Evolutionary conservation across 116 monocot genomes (phyloP).

Genomic region (Phalaenopsis hybrid): DNA sequence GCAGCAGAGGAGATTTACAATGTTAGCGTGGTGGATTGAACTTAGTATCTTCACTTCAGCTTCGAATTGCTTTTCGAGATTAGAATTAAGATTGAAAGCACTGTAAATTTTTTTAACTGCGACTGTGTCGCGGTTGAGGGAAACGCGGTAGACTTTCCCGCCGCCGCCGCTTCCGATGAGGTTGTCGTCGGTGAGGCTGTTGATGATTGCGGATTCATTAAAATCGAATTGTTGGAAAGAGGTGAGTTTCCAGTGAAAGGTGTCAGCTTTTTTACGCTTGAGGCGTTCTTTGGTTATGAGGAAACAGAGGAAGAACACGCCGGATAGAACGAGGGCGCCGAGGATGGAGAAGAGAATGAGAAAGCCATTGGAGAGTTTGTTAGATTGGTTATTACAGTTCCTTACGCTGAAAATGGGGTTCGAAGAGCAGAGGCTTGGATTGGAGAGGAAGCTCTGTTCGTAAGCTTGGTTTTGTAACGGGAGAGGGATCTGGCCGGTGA

Average conservation of each 20-base stretch:
- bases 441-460: conserved; percentile 22
- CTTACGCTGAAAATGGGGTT: neutral
- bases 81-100: conserved; percentile 12
- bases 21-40: conserved; percentile 41
- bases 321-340: conserved; percentile 11
- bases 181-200: conserved; percentile 21
- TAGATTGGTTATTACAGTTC: neutral
- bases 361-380: neutral
- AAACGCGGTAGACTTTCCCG: conserved; percentile 26
- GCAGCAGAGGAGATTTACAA: conserved; percentile 47
- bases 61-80: conserved; percentile 31
- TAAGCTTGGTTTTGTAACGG: conserved; percentile 14
- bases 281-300: conserved; percentile 8
- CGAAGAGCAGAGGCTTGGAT: conserved; percentile 19
- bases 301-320: conserved; percentile 3
- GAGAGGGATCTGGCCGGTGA: conserved; percentile 35
- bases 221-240: conserved; percentile 19
- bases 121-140: conserved; percentile 1
- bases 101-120: conserved; percentile 39
- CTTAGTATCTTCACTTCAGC: conserved; percentile 40
- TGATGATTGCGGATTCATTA: conserved; percentile 15
- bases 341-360: conserved; percentile 11
- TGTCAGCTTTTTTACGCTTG: neutral
- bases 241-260: conserved; percentile 23
- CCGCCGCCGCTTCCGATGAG: conserved; percentile 30